Percentiles rank a stretch among this genome's conserved stretches.
phyloP scores from a whole-genome alignment of 257 asterid genomes.

The Solanum tarapatanum region DNA sequence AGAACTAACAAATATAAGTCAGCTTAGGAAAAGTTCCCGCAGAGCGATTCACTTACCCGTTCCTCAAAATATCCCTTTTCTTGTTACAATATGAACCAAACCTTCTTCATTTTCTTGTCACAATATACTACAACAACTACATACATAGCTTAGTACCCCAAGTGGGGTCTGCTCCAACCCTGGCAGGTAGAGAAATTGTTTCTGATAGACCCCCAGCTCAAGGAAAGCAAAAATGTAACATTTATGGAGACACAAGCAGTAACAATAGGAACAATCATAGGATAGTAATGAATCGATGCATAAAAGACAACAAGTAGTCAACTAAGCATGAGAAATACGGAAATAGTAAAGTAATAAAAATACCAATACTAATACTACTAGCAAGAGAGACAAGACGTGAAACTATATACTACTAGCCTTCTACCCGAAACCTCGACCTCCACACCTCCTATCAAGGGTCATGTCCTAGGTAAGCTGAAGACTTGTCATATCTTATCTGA shows the following conservation, averaged over 20 bases:
- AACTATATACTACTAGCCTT: background rate
- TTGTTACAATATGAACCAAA: background rate
- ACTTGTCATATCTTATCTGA: background rate
- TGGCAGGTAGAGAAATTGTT: background rate
- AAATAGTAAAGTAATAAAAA: background rate
- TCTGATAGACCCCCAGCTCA: background rate
- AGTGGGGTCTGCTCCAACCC: background rate
- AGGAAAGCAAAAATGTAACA: background rate
- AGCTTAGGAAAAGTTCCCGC: background rate
- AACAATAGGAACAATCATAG: background rate
- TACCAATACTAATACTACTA: background rate
- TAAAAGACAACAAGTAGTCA: background rate
- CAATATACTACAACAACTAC: background rate
- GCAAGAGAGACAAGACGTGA: background rate
- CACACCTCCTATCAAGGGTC: background rate
- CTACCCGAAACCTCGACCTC: background rate
- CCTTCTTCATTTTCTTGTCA: background rate
- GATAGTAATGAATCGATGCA: background rate
- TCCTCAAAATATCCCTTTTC: background rate
- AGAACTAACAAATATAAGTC: background rate
- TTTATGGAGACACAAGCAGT: background rate
- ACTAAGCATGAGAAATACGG: background rate
- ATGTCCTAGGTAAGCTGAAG: background rate
- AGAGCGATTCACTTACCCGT: background rate
- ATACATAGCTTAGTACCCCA: background rate